Conservation (phyloP, 2,329 filamentous ascomycete genomes). For the Biscogniauxia sp. region DNA sequence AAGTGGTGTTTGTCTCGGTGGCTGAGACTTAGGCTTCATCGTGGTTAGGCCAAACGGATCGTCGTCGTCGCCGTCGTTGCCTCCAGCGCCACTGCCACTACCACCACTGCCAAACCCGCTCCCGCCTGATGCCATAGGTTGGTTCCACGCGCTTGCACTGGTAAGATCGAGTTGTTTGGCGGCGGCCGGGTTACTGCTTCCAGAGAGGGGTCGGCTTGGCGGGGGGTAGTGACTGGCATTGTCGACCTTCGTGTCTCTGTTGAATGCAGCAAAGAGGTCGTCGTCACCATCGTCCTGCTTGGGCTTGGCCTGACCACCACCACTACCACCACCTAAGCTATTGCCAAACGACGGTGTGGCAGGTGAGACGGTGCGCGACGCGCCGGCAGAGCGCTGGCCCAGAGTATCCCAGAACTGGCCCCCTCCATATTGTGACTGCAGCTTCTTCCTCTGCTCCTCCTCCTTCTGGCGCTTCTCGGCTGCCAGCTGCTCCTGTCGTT, state of each 20-base stretch:
- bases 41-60: constrained; percentile 82
- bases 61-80: constrained; percentile 70
- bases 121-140: constrained; percentile 32
- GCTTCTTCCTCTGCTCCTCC: constrained; percentile 67
- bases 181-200: constrained; percentile 45
- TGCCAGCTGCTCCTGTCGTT: constrained; percentile 69
- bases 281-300: constrained; percentile 48
- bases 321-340: constrained; percentile 18
- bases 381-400: constrained; percentile 50
- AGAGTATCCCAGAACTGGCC: constrained; percentile 74
- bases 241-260: constrained; percentile 64
- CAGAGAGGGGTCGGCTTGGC: constrained; percentile 39
- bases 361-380: constrained; percentile 47
- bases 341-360: constrained; percentile 33
- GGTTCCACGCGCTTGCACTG: constrained; percentile 53
- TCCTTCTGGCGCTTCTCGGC: constrained; percentile 70
- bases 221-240: constrained; percentile 65
- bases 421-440: constrained; percentile 76
- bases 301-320: constrained; percentile 28
- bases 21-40: constrained; percentile 46
- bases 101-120: constrained; percentile 66
- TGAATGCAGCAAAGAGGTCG: constrained; percentile 67
- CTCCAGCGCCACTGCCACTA: constrained; percentile 75
- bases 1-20: constrained; percentile 21
- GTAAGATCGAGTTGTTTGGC: constrained; percentile 49